Percentiles rank a stretch among this genome's conserved stretches.
These are phyloP conservation scores for Myochromella boudieri DNA, from an alignment of 768 basidiomycete genomes.

Conservation along the genomic window DNA sequence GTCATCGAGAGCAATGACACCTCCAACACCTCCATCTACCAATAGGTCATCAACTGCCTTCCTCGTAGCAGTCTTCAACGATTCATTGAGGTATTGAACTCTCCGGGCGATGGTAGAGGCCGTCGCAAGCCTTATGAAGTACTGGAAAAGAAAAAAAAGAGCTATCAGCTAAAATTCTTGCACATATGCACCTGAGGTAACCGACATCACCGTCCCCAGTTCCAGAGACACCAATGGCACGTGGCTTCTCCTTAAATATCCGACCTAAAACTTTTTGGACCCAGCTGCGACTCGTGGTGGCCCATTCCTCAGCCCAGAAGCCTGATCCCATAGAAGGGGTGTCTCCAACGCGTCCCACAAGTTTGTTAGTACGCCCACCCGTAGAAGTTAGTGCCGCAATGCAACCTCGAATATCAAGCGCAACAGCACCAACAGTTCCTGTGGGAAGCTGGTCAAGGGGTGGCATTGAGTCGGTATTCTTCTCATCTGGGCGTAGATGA, in stretches of 20 bases:
- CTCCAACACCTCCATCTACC: conserved; percentile 64
- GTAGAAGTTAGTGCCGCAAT: conserved; percentile 76
- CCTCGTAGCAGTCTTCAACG: conserved; percentile 54
- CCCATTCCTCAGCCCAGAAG: conserved; percentile 87
- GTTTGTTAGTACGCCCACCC: conserved; percentile 81
- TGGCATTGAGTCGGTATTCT: conserved; percentile 18
- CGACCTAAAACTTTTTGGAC: conserved; percentile 28
- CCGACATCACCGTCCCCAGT: conserved; percentile 85
- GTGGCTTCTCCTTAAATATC: conserved; percentile 26
- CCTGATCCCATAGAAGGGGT: conserved; percentile 78
- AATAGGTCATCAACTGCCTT: conserved; percentile 59
- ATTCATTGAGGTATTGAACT: conserved; percentile 58
- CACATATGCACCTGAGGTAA: no score
- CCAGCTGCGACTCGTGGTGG: conserved; percentile 23
- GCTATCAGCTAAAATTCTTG: no score
- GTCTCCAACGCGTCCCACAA: conserved; percentile 81
- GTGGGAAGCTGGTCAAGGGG: conserved; percentile 61
- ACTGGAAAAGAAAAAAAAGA: no score
- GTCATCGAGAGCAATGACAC: conserved; percentile 71
- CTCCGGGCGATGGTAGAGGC: conserved; percentile 67
- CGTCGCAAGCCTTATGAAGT: conserved; percentile 72
- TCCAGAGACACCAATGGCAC: conserved; percentile 74
- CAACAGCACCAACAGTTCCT: conserved; percentile 86
- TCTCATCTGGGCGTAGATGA: conserved; percentile 9
- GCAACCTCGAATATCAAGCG: conserved; percentile 72